Base-by-base conservation (phyloP, 306 rosid species). In the Potentilla sterilis region DNA sequence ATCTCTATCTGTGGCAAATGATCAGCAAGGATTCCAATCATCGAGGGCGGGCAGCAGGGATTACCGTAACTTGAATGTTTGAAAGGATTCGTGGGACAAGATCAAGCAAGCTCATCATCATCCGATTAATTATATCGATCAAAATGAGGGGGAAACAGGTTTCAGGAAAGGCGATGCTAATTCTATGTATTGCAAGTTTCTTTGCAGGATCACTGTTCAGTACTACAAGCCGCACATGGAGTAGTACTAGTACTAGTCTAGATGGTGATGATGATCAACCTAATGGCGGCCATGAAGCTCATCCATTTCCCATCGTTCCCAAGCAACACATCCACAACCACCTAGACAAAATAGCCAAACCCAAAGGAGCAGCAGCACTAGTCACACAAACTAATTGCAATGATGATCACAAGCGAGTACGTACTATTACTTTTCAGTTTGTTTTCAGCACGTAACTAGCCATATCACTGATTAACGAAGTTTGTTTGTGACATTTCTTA, bases 181-280 rank as follows among this genome's bases (percentile, higher is more conserved):
- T 83, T 34, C 70, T 92, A 9, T 88, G 89, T 81, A 41, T 87
- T 63, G 88, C 85, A n/a, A 88, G 96, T 84, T 92, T 92, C 79
- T 77, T 92, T 58, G 91, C 85, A 2, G 97, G 97, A 16, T 87
- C 91, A 67, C 86, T 92, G 63, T 88, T 90, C 72, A 65, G 48
- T 55, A 54, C 66, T 72, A 88, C 88, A 40, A 82, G 85, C 67
- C 92, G 88, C 28, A 82, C 87, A 66, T 84, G 97, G 96, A 35
- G 41, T 63, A 24, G 18, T 59, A 34, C 42, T 34, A 63, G 21
- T 35, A 6, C 68, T 14, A 63, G 42, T 34, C 41, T 62, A 34
- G 42, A 34, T 58, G 18, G 5, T 59, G 40, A 22, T 19, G 62
- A 13, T 63, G 68, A 63, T 15, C 68, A 63, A 15, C 42, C 68